These are phyloP conservation scores for Blastobotrys robertii DNA, from an alignment of 805 yeast species.

Conservation along the genomic window DNA sequence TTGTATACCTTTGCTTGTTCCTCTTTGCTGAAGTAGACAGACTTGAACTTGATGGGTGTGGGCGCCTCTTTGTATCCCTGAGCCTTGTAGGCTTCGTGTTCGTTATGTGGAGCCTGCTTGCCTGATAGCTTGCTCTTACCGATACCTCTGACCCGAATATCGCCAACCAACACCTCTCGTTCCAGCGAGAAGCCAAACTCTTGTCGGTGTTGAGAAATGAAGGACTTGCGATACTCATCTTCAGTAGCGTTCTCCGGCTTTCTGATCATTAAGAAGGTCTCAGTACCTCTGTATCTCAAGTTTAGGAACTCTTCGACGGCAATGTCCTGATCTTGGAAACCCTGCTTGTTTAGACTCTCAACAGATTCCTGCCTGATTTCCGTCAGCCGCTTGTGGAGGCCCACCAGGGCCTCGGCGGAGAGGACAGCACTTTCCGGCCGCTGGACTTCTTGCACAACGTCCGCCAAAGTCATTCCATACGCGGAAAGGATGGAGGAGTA, in stretches of 20 bases:
- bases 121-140: constrained; percentile 45
- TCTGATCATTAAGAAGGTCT: constrained; percentile 68
- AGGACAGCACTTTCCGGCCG: constrained; percentile 52
- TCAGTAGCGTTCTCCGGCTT: constrained; percentile 6
- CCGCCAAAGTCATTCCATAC: constrained; percentile 81
- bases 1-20: constrained; percentile 46
- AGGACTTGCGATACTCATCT: constrained; percentile 32
- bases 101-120: constrained; percentile 42
- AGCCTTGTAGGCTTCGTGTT: constrained; percentile 28
- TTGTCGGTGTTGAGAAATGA: constrained; percentile 46
- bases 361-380: constrained; percentile 36
- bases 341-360: constrained; percentile 40
- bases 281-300: constrained; percentile 82
- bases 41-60: constrained; percentile 15
- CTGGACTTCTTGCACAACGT: constrained; percentile 71
- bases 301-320: constrained; percentile 58
- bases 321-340: constrained; percentile 37
- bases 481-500: constrained; percentile 81
- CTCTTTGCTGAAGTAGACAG: constrained; percentile 47
- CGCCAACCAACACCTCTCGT: constrained; percentile 56
- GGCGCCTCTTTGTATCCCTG: constrained; percentile 21
- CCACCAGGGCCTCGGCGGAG: constrained; percentile 21
- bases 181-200: constrained; percentile 68
- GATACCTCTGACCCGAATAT: constrained; percentile 62
- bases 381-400: constrained; percentile 38